Conservation (phyloP, 371 early-diverging fungal genomes). For the Smittium mucronatum region DNA sequence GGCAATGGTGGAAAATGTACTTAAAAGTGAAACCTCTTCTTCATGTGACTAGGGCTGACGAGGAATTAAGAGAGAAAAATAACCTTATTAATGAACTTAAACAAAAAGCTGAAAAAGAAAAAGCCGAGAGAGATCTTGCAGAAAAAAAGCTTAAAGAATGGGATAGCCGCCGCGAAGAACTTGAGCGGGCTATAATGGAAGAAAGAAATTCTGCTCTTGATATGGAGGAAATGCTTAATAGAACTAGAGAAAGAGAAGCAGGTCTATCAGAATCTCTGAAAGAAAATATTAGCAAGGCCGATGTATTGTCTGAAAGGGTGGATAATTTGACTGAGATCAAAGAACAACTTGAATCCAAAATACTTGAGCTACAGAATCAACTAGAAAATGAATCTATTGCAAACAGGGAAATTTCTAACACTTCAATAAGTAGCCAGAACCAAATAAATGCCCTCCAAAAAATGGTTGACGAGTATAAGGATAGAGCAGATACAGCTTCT, state of each 20-base stretch:
- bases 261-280: conserved; percentile 52
- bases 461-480: conserved; percentile 39
- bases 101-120: conserved; percentile 40
- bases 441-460: conserved; percentile 39
- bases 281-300: conserved; percentile 44
- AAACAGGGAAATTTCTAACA: conserved; percentile 48
- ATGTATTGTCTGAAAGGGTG: conserved; percentile 46
- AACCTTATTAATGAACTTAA: conserved; percentile 33
- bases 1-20: conserved; percentile 96
- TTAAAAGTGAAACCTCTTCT: conserved; percentile 94
- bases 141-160: conserved; percentile 40
- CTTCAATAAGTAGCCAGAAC: conserved; percentile 37
- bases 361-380: conserved; percentile 34
- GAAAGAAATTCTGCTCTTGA: conserved; percentile 61
- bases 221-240: conserved; percentile 62
- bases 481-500: conserved; percentile 35
- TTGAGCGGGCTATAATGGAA: conserved; percentile 51
- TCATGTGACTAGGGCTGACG: conserved; percentile 74
- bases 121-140: conserved; percentile 51
- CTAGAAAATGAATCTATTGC: conserved; percentile 32
- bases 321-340: conserved; percentile 40
- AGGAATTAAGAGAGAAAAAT: conserved; percentile 67
- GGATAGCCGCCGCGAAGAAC: conserved; percentile 46
- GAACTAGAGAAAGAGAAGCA: conserved; percentile 54
- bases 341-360: conserved; percentile 34